Conservation (phyloP, 2,329 filamentous ascomycete species). For the Clarireedia paspali region DNA sequence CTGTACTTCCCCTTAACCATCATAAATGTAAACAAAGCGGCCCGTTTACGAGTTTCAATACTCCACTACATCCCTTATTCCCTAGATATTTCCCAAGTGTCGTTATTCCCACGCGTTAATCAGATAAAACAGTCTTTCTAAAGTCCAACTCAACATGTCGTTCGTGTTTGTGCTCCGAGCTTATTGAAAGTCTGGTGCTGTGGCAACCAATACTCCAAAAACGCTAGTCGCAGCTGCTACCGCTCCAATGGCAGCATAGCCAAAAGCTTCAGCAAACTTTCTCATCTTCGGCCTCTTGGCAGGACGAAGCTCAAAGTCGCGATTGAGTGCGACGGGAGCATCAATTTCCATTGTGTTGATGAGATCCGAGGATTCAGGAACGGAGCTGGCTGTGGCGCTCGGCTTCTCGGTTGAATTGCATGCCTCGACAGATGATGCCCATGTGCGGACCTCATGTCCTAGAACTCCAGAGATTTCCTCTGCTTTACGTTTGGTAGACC, state of each 20-base stretch:
- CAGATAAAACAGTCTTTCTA: not conserved
- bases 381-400: not conserved
- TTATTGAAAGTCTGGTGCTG: conserved; percentile 30
- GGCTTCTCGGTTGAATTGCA: not conserved
- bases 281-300: conserved; percentile 24
- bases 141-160: not conserved
- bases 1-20: not conserved
- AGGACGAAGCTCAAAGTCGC: conserved; percentile 10
- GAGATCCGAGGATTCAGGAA: not conserved
- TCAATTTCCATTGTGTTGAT: not conserved
- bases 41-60: not conserved
- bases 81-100: not conserved
- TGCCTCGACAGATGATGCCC: conserved; percentile 12
- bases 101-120: not conserved
- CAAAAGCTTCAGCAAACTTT: conserved; percentile 22
- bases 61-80: not conserved
- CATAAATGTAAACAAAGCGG: not conserved
- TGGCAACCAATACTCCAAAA: conserved; percentile 32
- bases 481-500: conserved; percentile 24
- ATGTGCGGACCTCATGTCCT: conserved; percentile 15
- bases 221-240: conserved; percentile 30
- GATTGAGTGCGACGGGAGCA: not conserved
- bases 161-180: not conserved
- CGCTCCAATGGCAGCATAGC: conserved; percentile 31
- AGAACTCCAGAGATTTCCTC: conserved; percentile 22